Evolutionary conservation across 345 rosid species (phyloP), one percentile per base, ranked within the genome.

Genomic region (Linum tenue): DNA sequence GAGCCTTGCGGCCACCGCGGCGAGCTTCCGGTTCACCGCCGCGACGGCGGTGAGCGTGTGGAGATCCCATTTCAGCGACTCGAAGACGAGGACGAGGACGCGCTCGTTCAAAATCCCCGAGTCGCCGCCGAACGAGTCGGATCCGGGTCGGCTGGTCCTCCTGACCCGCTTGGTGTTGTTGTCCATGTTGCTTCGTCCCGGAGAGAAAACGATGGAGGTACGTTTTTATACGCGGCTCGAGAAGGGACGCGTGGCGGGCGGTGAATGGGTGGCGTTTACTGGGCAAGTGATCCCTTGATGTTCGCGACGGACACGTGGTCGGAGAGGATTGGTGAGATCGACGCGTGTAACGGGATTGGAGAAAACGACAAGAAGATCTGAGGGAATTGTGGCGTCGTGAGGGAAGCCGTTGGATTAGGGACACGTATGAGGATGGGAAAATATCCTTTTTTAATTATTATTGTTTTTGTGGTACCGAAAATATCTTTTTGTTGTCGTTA

Each of bases 41-140:
- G 91, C 80, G 37, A 76, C 58, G 3, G 72, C 63, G 70, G 91
- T 88, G 55, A 88, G 81, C 17, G 77, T 57, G 53, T 70, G 83
- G 3, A 91, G 73, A 72, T 91, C 92, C 91, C 96, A 88, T 48
- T 77, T 78, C 1, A 86, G 78, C 14, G 83, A 75, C 71, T 86
- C 72, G 74, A 91, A 85, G 64, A 91, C 77, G 22, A 83, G 82
- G 0, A 73, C 40, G 6, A 91, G 81, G 1, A 91, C 72, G 22
- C 77, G 76, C 77, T 88, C 88, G 81, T 85, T 75, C 63, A 82
- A 79, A 5, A 88, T 81, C 53, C 83, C 82, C 40, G 85, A 79
- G 36, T 81, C 88, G 11, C 65, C 65, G 11, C 16, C 60, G 60
- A 17, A 2, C n/a, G 71, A 68, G 22, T 72, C 80, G 2, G 66